Base-by-base conservation (phyloP, 2,329 filamentous ascomycete genomes). In the Leptographium flavum region DNA sequence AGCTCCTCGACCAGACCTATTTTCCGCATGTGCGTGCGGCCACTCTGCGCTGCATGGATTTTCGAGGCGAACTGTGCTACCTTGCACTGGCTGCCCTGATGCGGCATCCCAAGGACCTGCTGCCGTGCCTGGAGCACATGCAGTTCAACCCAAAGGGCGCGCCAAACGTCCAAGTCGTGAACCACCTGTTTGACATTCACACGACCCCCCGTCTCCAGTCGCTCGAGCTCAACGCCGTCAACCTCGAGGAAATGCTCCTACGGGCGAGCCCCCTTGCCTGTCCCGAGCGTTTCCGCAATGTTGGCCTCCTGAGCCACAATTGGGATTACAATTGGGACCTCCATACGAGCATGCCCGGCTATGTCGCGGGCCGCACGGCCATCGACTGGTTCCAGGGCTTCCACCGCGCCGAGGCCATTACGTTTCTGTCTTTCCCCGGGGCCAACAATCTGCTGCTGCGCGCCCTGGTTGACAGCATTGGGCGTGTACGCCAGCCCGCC, bases 381-480 rank as follows among this genome's bases (percentile, higher is more conserved):
- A 14, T 51, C 13, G 42, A 47, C 39, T 53, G 52, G 52, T 33
- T 47, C n/a, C 17, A 25, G 7, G 44, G 41, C 39, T 52, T 53
- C 33, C 30, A 32, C 3, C 10, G 22, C 25, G 45, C 39, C 30
- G 45, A 51, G n/a, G n/a, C n/a, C n/a, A n/a, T n/a, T n/a, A n/a
- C n/a, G n/a, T n/a, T n/a, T n/a, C n/a, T n/a, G n/a, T n/a, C n/a
- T n/a, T n/a, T n/a, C n/a, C 37, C 13, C 3, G 15, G 19, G 4
- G 4, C 15, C 11, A 15, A 15, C 15, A 17, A 15, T 7, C 25
- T 30, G 15, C 25, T 39, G 25, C 38, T 39, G 15, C 5, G 25
- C 25, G 38, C 38, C 1, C 23, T 39, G 2, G n/a, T 39, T 2
- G 25, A 30, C 14, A n/a, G n/a, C n/a, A n/a, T n/a, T n/a, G n/a